Evolutionary conservation across 371 early-diverging fungal genomes (phyloP), one percentile per base, ranked within the genome.

Genomic region (Apophysomyces variabilis): DNA sequence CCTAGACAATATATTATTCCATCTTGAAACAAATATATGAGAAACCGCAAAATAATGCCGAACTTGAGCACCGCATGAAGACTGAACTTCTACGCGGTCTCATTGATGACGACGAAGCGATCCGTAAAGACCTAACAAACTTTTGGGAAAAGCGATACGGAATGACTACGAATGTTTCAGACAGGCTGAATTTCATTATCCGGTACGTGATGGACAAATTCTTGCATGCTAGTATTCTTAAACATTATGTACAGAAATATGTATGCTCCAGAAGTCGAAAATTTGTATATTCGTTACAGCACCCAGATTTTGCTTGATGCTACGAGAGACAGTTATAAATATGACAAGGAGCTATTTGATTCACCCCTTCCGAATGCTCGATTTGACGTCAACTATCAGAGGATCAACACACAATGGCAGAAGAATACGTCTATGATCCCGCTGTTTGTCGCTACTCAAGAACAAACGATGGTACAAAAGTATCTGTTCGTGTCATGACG

Each of bases 361-460:
- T 79, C 83, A 4, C 74, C 87, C 1, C 75, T 92, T 1, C 88
- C 90, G 0, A 84, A 87, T 43, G 90, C 89, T 1, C 80, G 67
- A 13, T 91, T 90, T 70, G 83, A 76, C 57, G 79, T 73, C 0
- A 56, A 71, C 3, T 77, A 77, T 44, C 82, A 87, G 36, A 71
- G 71, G 4, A 85, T 91, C 21, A 82, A 90, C 74, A 85, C 85
- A 18, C 82, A 87, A 0, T 90, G 89, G 90, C 75, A 75, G 32
- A 67, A 69, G 45, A 87, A 78, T 37, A 66, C 80, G 0, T 82
- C 89, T 0, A 90, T 93, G 91, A 79, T 84, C 6, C 93, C 92
- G 0, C 67, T 92, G 12, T 93, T 91, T 77, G 86, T 87, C 0
- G 71, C 80, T 3, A 83, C 85, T 0, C 89, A 89, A 57, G 66